Percentiles rank a stretch among this genome's conserved stretches.
phyloP scores from a whole-genome alignment of 805 yeast species.

The Komagataella mondaviorum region DNA sequence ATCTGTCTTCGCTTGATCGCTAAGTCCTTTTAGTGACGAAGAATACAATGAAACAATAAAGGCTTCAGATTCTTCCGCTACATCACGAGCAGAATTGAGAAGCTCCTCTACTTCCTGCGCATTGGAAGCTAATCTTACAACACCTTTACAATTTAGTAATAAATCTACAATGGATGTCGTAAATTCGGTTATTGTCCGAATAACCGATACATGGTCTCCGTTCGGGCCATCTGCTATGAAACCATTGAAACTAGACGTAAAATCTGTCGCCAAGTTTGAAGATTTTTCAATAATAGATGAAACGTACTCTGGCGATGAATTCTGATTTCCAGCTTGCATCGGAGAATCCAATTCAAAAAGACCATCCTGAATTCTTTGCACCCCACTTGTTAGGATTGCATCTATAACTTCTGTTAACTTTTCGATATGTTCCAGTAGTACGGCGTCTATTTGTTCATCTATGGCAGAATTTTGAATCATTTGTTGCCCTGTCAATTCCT shows the following conservation, averaged over 20 bases:
- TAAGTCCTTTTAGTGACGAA: conserved; percentile 30
- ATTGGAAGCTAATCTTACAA: conserved; percentile 36
- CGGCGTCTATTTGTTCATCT: conserved; percentile 45
- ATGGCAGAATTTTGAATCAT: conserved; percentile 36
- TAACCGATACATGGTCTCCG: conserved; percentile 48
- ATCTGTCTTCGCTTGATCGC: conserved; percentile 60
- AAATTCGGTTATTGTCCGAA: conserved; percentile 49
- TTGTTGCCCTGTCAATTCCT: conserved; percentile 37
- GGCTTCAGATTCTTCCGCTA: conserved; percentile 46
- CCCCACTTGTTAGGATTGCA: conserved; percentile 55
- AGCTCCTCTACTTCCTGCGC: conserved; percentile 40
- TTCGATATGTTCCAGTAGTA: conserved; percentile 30
- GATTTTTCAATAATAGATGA: conserved; percentile 59
- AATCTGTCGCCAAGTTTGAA: conserved; percentile 61
- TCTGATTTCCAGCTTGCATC: conserved; percentile 71
- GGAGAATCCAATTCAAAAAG: conserved; percentile 62
- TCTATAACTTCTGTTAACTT: conserved; percentile 47
- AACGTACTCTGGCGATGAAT: conserved; percentile 57
- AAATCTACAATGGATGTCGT: conserved; percentile 50
- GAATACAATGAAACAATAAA: conserved; percentile 51
- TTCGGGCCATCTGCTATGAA: conserved; percentile 66
- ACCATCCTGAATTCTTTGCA: conserved; percentile 61
- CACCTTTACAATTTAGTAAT: conserved; percentile 56
- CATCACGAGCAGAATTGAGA: conserved; percentile 32
- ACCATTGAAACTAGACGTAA: conserved; percentile 64